A percentile compares a stretch with the other conserved stretches of the same genome.
These are phyloP conservation scores for Hypericum androsaemum DNA, from an alignment of 345 rosid species.

Conservation along the genomic window DNA sequence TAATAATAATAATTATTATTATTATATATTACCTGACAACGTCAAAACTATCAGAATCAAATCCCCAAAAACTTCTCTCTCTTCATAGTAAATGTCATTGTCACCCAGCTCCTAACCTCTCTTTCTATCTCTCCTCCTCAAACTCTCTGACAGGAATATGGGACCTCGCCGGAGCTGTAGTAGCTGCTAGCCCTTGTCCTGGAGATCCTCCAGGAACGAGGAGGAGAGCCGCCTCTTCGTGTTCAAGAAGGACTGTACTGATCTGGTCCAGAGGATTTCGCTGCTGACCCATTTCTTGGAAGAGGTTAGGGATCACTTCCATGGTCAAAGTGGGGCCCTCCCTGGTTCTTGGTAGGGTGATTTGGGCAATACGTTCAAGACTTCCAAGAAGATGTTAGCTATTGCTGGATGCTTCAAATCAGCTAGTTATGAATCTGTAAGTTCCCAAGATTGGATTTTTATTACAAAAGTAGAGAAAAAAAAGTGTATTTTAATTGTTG, in stretches of 20 bases:
- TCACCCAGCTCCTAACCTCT: no score
- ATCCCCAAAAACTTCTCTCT: no score
- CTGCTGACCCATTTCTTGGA: constrained; percentile 68
- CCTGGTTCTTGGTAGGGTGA: constrained; percentile 47
- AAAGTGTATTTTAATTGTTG: no score
- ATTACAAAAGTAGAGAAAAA: no score
- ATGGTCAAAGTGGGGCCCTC: background rate
- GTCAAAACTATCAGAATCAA: no score
- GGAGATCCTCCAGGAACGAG: constrained; percentile 11
- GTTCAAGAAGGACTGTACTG: constrained; percentile 65
- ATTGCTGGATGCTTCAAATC: constrained; percentile 28
- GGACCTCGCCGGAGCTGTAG: background rate
- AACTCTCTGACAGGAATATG: background rate
- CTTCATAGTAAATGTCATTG: no score
- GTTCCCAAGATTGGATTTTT: constrained; percentile 3
- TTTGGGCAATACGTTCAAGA: constrained; percentile 43
- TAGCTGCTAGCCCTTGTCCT: constrained; percentile 15
- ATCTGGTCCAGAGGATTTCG: constrained; percentile 68
- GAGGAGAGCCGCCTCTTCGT: no score
- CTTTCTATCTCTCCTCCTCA: background rate
- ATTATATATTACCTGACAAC: no score
- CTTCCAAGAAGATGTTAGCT: constrained; percentile 51
- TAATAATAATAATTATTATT: no score
- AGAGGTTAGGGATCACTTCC: constrained; percentile 44
- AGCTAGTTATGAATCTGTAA: constrained; percentile 42